Evolutionary conservation across 768 basidiomycete species (phyloP).

Genomic region (Termitomyces eurrhizus): DNA sequence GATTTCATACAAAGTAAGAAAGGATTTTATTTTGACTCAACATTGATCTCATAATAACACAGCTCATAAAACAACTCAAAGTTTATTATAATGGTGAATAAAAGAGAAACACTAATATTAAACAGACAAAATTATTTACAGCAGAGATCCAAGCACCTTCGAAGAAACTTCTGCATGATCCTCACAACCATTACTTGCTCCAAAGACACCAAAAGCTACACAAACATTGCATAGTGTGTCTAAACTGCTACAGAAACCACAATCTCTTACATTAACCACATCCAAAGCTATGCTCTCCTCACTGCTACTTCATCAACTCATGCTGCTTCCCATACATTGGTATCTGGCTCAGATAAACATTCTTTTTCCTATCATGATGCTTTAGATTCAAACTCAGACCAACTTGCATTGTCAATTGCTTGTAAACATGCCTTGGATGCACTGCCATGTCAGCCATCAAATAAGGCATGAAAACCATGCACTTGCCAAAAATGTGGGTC

Average conservation of each 20-base stretch:
- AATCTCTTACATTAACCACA: background rate
- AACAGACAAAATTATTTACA: background rate
- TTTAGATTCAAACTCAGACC: background rate
- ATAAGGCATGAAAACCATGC: background rate
- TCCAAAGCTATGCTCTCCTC: background rate
- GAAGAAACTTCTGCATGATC: background rate
- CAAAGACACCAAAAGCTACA: background rate
- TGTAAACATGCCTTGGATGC: background rate
- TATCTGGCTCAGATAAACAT: too few relatives aligned
- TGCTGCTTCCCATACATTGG: too few relatives aligned
- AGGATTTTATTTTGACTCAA: background rate
- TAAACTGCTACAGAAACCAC: background rate
- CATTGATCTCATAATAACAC: background rate
- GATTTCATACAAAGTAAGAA: background rate
- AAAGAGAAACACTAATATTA: too few relatives aligned
- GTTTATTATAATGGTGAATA: too few relatives aligned
- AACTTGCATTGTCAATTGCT: background rate
- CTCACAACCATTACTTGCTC: background rate
- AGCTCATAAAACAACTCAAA: background rate
- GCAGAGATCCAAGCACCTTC: background rate
- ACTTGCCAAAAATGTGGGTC: constrained; percentile 1
- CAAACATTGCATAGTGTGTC: background rate
- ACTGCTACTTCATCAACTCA: background rate
- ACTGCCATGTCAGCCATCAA: background rate
- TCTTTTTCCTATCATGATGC: background rate